Evolutionary conservation across 441 rosid genomes (phyloP).

Genomic region (Gossypium gossypioides): DNA sequence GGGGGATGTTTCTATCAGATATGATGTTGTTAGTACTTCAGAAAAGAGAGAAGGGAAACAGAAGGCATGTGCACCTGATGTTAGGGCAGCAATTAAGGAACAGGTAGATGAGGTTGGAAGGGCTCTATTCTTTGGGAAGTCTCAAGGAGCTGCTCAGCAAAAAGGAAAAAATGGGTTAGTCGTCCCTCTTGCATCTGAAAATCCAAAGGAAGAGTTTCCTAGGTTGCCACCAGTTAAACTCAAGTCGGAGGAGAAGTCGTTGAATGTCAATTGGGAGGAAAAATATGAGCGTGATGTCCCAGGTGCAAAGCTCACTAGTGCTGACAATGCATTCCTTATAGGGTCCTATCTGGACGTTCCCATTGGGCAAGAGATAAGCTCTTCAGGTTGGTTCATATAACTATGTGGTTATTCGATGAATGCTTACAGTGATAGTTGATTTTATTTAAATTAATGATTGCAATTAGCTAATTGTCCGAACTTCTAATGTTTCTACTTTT

Average conservation of each 20-base stretch:
- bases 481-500: neutral
- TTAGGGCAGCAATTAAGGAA: conserved; percentile 56
- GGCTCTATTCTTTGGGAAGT: conserved; percentile 51
- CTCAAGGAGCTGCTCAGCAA: conserved; percentile 42
- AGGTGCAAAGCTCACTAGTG: conserved; percentile 37
- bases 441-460: conserved; percentile 1
- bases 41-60: conserved; percentile 65
- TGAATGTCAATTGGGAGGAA: conserved; percentile 65
- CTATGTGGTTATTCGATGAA: neutral
- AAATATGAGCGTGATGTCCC: conserved; percentile 62
- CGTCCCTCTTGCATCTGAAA: conserved; percentile 43
- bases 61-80: conserved; percentile 38
- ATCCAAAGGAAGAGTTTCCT: conserved; percentile 70
- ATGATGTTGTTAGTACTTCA: conserved; percentile 21
- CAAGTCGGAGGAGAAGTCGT: conserved; percentile 73
- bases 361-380: conserved; percentile 74
- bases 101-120: conserved; percentile 83
- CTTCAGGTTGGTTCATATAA: conserved; percentile 55
- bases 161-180: conserved; percentile 32
- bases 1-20: conserved; percentile 39
- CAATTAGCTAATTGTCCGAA: neutral
- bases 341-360: conserved; percentile 89
- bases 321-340: conserved; percentile 52
- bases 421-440: neutral
- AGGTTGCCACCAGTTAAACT: conserved; percentile 65